Evolutionary conservation across 1,284 basidiomycete species (phyloP), one percentile per base, ranked within the genome.

Genomic region (Apiotrichum mycotoxinovorans): DNA sequence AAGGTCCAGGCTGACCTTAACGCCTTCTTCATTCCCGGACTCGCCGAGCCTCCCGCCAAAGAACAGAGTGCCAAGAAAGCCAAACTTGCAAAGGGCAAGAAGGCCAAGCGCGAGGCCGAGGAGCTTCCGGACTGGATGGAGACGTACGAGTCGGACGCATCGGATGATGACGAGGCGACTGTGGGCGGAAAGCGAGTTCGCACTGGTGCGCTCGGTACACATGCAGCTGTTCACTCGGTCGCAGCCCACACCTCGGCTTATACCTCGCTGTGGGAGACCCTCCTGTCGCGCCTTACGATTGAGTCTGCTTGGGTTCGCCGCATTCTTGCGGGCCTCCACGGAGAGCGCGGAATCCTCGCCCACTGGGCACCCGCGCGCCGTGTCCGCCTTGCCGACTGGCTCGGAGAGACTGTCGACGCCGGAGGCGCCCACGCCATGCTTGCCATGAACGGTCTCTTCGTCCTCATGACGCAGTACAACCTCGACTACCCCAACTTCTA

Each of bases 401-500:
- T 98, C 34, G 86, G 89, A 33, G 84, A 84, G 14, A 89, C 91
- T 63, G 88, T 96, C 35, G 93, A 95, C 73, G 81, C 83, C 64
- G 91, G 91, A 26, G 93, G 91, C 1, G 84, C 87, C 0, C 84
- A 89, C n/a, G 93, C 91, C 3, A 81, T 98, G 54, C 80, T 98
- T 43, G 92, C 91, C 4, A 82, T 98, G 65, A 98, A 98, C 69
- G 88, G 89, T 0, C 78, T 98, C 50, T 98, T 93, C 72, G 84
- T 88, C 8, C 82, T 99, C 60, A 97, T 98, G 78, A 88, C 85
- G 51, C 85, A 91, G 54, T 94, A 97, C 75, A 97, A 98, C 70
- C 93, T 91, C 33, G 94, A 98, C 72, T 98, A 96, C 70, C 95
- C 96, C 4, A 87, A 86, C 11, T 98, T 99, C 78, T 99, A 97